Percentiles rank a stretch among this genome's conserved stretches.
These are phyloP conservation scores for Pelargonium australe DNA, from an alignment of 441 rosid genomes.

Conservation along the genomic window DNA sequence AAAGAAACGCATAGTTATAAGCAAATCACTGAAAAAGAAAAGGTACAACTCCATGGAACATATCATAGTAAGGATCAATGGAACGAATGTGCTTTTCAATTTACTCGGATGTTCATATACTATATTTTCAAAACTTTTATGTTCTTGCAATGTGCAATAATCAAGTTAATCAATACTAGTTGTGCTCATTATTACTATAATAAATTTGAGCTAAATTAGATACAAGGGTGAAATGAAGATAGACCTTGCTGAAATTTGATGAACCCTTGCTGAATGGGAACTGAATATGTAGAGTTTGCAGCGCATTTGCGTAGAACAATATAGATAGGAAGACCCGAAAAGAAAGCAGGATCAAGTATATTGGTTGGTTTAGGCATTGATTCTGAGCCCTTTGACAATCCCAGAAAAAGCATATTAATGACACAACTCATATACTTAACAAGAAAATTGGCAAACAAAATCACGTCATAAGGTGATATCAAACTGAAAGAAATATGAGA, in stretches of 20 bases:
- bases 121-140: background rate
- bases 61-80: too few relatives aligned
- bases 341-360: conserved; percentile 52
- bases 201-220: background rate
- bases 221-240: background rate
- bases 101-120: background rate
- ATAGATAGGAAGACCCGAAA: conserved; percentile 44
- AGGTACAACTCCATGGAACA: too few relatives aligned
- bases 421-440: conserved; percentile 7
- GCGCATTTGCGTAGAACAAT: conserved; percentile 52
- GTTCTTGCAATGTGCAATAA: background rate
- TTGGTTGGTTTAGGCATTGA: conserved; percentile 22
- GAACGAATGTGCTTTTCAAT: background rate
- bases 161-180: background rate
- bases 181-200: background rate
- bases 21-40: too few relatives aligned
- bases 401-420: conserved; percentile 15
- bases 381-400: conserved; percentile 59
- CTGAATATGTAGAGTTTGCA: conserved; percentile 39
- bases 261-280: conserved; percentile 24
- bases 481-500: conserved; percentile 3
- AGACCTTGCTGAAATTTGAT: conserved; percentile 36
- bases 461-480: background rate
- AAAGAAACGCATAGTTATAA: too few relatives aligned
- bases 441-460: conserved; percentile 2